These are phyloP conservation scores for Corynascus novoguineensis DNA, from an alignment of 495 filamentous ascomycete species.

Conservation along the genomic window DNA sequence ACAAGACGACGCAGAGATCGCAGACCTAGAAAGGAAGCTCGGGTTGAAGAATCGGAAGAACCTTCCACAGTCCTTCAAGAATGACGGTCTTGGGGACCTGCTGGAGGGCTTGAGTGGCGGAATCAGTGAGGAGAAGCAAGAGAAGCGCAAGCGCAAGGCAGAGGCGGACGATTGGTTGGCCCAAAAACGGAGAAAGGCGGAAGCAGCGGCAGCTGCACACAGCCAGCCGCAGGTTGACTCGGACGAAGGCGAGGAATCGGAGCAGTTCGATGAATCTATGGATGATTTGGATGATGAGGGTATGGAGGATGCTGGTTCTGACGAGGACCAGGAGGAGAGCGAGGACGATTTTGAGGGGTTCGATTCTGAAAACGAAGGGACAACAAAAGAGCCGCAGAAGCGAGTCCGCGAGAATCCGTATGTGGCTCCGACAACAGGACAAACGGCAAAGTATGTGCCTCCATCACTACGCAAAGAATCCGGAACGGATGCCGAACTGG, in stretches of 20 bases:
- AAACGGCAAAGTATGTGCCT: slow-evolving; percentile 68
- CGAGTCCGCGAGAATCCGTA: slow-evolving; percentile 49
- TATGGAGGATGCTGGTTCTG: slow-evolving; percentile 1
- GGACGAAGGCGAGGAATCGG: slow-evolving; percentile 8
- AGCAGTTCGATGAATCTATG: slow-evolving; percentile 14
- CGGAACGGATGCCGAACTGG: slow-evolving; percentile 59
- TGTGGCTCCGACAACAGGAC: slow-evolving; percentile 41
- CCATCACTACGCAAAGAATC: slow-evolving; percentile 68
- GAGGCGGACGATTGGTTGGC: slow-evolving; percentile 51
- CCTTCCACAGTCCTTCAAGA: slow-evolving; percentile 66
- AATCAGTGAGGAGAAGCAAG: slow-evolving; percentile 47
- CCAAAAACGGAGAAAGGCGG: slow-evolving; percentile 43
- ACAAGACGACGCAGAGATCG: slow-evolving; percentile 81
- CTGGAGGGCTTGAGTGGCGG: slow-evolving; percentile 62
- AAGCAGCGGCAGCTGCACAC: slow-evolving; percentile 20
- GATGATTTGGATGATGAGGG: slow-evolving; percentile 19
- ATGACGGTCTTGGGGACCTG: slow-evolving; percentile 79
- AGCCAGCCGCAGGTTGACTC: slow-evolving; percentile 13
- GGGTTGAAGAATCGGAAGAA: slow-evolving; percentile 76
- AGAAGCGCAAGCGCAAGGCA: slow-evolving; percentile 62
- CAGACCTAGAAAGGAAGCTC: slow-evolving; percentile 80
- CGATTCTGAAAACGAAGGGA: slow-evolving; percentile 24
- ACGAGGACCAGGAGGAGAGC: slow-evolving; percentile 11
- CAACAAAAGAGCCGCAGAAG: slow-evolving; percentile 18
- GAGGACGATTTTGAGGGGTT: slow-evolving; percentile 32